Base-by-base conservation (phyloP, 2,329 filamentous ascomycete genomes). In the Incumbomyces lentus region DNA sequence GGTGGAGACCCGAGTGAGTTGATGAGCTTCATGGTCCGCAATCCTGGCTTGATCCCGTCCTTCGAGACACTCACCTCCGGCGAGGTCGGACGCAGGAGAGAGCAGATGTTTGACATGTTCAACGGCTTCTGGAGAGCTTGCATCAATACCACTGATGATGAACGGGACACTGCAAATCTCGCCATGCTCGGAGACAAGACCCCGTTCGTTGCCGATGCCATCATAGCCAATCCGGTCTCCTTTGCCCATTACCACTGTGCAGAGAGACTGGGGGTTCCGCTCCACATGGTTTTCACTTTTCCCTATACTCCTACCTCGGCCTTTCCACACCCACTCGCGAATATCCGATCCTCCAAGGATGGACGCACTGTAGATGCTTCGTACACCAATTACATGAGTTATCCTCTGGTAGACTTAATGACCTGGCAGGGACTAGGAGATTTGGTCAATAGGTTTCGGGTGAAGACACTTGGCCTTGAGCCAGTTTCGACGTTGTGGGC, bases 11-110 rank as follows among this genome's bases (percentile, higher is more conserved):
- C 86, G 1, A 78, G 81, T 0, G 84, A 89, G 62, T 69, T 92
- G 1, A 90, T 90, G 86, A 81, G 83, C 0, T 90, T 88, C 62
- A 90, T 92, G 86, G 84, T 89, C 30, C 87, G 87, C 66, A 88
- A 90, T 43, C 59, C 72, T 1, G 84, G 84, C 3, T 71, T 90
- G 62, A 83, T 92, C 2, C 85, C 86, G 0, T 82, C 75, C 1
- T 67, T 89, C 18, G 78, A 85, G 51, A 82, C 82, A 0, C 75
- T 90, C 46, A 81, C 78, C 51, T 76, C 79, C 1, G 85, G 85
- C 2, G 85, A 90, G 54, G 81, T 90, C 48, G 77, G 79, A 0
- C 70, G 73, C 18, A 70, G 83, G 26, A 70, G 86, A 33, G 72
- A 75, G 3, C 75, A 78, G 40, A 89, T 90, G 82, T 82, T 76